Evolutionary conservation across 495 filamentous ascomycete genomes (phyloP).

Genomic region (Penicillium flavigenum): DNA sequence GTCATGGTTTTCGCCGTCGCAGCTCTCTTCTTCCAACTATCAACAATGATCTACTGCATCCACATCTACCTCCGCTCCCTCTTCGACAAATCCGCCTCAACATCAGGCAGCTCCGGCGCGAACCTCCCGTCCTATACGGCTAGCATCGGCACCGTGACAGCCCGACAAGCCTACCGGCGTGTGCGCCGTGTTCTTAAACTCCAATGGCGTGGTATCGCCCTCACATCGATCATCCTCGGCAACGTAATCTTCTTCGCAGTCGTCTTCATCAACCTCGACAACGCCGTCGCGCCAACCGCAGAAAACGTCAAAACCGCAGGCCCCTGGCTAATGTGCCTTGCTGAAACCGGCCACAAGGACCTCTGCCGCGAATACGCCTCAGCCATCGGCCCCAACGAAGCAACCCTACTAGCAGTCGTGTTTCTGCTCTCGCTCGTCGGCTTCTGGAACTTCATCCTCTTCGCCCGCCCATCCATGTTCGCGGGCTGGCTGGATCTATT

Average conservation of each 20-base stretch:
- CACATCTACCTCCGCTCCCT: conserved; percentile 87
- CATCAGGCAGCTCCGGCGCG: conserved; percentile 63
- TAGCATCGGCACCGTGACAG: conserved; percentile 79
- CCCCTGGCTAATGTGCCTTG: conserved; percentile 74
- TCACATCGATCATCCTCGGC: conserved; percentile 81
- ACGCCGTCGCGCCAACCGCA: conserved; percentile 55
- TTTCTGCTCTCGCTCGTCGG: conserved; percentile 81
- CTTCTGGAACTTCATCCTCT: conserved; percentile 77
- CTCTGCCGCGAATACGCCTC: conserved; percentile 60
- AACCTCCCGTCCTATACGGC: conserved; percentile 70
- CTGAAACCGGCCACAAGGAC: conserved; percentile 59
- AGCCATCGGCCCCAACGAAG: conserved; percentile 57
- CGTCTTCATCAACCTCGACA: conserved; percentile 84
- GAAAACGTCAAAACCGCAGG: conserved; percentile 53
- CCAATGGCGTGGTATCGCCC: conserved; percentile 88
- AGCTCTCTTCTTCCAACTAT: conserved; percentile 77
- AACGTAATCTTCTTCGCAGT: conserved; percentile 92
- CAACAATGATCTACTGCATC: conserved; percentile 89
- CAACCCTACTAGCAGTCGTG: conserved; percentile 77
- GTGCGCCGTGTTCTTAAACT: conserved; percentile 83
- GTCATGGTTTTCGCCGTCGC: conserved; percentile 74
- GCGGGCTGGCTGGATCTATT: conserved; percentile 76
- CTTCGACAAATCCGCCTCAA: conserved; percentile 57
- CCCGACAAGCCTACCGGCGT: conserved; percentile 83
- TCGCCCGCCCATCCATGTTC: conserved; percentile 79